phyloP scores from a whole-genome alignment of 1,284 basidiomycete species.

The Leccinum subrobustum region DNA sequence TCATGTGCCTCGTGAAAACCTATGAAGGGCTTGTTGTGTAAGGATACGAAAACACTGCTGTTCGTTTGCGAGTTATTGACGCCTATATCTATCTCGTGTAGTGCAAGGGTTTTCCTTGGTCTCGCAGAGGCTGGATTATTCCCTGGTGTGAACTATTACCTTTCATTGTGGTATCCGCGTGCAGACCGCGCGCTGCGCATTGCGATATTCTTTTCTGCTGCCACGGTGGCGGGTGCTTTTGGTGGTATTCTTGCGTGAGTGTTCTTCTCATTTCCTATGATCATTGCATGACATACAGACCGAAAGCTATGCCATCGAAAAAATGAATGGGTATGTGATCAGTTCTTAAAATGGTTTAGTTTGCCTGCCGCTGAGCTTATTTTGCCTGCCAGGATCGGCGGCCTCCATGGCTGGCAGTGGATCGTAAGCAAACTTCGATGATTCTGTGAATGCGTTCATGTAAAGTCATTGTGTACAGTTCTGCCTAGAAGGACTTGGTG shows the following conservation, averaged over 20 bases:
- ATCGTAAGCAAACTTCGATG: conserved; percentile 39
- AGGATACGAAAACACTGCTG: conserved; percentile 1
- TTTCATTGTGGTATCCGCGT: conserved; percentile 54
- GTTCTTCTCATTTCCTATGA: not conserved
- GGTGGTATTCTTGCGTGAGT: conserved; percentile 37
- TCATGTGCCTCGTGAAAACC: conserved; percentile 39
- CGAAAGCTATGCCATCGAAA: conserved; percentile 33
- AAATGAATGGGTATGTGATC: conserved; percentile 36
- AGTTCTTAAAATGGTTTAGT: not conserved
- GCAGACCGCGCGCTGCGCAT: conserved; percentile 49
- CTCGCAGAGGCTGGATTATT: conserved; percentile 55
- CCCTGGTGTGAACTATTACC: conserved; percentile 53
- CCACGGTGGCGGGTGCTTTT: conserved; percentile 51
- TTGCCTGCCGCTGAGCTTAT: not conserved
- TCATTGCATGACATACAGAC: not conserved
- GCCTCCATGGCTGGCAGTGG: conserved; percentile 46
- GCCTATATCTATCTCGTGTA: conserved; percentile 14
- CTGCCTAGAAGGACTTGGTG: conserved; percentile 34
- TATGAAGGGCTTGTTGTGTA: conserved; percentile 33
- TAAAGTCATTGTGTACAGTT: conserved; percentile 22
- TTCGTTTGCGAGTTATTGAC: not conserved
- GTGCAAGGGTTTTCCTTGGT: conserved; percentile 52
- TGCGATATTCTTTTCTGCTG: conserved; percentile 60
- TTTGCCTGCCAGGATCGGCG: conserved; percentile 32
- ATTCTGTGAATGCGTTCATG: conserved; percentile 4